Evolutionary conservation across 2,329 filamentous ascomycete species (phyloP).

Genomic region (Penicillium paneum): DNA sequence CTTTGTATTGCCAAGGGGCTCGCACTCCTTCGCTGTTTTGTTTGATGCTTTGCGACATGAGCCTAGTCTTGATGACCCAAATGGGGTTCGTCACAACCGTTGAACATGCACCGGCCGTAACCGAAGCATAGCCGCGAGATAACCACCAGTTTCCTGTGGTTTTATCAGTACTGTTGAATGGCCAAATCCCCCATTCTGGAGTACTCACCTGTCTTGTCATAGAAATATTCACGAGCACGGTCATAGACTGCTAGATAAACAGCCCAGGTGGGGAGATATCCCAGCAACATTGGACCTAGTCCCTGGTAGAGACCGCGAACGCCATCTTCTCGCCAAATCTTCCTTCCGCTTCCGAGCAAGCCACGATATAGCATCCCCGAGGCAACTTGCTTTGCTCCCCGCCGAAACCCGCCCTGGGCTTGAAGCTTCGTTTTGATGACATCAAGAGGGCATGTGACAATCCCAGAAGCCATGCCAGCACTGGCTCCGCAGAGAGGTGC

Average conservation of each 20-base stretch:
- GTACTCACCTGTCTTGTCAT: constrained; percentile 60
- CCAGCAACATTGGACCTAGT: constrained; percentile 87
- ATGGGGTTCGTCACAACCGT: constrained; percentile 96
- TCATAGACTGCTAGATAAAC: constrained; percentile 98
- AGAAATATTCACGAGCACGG: constrained; percentile 72
- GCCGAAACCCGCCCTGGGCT: constrained; percentile 79
- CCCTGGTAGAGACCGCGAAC: constrained; percentile 88
- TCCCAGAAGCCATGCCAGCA: constrained; percentile 86
- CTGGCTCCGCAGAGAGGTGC: constrained; percentile 83
- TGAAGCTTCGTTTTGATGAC: constrained; percentile 99
- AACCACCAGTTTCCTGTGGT: constrained; percentile 68
- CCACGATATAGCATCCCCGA: constrained; percentile 70
- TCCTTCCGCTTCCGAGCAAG: constrained; percentile 76
- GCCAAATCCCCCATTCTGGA: background rate
- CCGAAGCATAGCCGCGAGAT: constrained; percentile 82
- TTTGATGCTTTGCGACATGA: constrained; percentile 82
- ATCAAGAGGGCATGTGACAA: constrained; percentile 94
- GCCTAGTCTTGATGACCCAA: constrained; percentile 97
- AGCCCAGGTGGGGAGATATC: constrained; percentile 96
- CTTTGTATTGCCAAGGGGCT: constrained; percentile 78
- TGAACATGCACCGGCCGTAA: constrained; percentile 86
- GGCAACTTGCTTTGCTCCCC: constrained; percentile 41
- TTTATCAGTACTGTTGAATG: constrained; percentile 4
- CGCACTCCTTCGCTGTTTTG: constrained; percentile 51
- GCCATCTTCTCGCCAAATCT: constrained; percentile 87